phyloP scores from a whole-genome alignment of 345 rosid genomes.

The Linum tenue region DNA sequence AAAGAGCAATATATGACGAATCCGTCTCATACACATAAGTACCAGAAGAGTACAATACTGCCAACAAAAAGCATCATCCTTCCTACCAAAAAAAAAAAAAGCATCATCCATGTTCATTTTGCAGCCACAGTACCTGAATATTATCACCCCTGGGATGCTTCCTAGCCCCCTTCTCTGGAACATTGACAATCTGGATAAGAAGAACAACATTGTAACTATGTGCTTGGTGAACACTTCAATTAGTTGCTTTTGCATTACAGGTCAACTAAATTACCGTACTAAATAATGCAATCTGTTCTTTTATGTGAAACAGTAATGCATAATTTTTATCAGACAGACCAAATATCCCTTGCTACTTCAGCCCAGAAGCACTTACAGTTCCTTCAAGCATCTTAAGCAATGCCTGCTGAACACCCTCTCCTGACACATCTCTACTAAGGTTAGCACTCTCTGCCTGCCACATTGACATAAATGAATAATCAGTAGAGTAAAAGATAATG shows the following conservation, averaged over 20 bases:
- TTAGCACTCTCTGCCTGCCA: conserved; percentile 90
- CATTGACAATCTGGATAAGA: conserved; percentile 71
- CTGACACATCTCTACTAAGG: conserved; percentile 98
- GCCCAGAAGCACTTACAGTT: conserved; percentile 51
- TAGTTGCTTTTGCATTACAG: not conserved
- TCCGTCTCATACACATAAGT: too few relatives aligned
- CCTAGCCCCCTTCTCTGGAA: conserved; percentile 97
- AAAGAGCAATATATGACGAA: not conserved
- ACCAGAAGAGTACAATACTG: too few relatives aligned
- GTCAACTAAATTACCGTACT: too few relatives aligned
- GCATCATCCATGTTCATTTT: not conserved
- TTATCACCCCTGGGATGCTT: conserved; percentile 99
- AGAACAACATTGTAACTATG: conserved; percentile 7
- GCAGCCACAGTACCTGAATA: conserved; percentile 58
- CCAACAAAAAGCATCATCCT: too few relatives aligned
- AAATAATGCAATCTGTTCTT: too few relatives aligned
- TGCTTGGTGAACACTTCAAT: not conserved
- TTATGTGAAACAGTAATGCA: not conserved
- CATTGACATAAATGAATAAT: not conserved
- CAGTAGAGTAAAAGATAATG: not conserved
- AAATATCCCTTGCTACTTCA: not conserved
- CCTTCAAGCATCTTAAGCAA: conserved; percentile 96
- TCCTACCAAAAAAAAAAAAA: too few relatives aligned
- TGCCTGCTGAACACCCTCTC: conserved; percentile 99
- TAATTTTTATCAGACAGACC: not conserved